phyloP scores from a whole-genome alignment of 495 filamentous ascomycete species.

The Cryomyces minteri region DNA sequence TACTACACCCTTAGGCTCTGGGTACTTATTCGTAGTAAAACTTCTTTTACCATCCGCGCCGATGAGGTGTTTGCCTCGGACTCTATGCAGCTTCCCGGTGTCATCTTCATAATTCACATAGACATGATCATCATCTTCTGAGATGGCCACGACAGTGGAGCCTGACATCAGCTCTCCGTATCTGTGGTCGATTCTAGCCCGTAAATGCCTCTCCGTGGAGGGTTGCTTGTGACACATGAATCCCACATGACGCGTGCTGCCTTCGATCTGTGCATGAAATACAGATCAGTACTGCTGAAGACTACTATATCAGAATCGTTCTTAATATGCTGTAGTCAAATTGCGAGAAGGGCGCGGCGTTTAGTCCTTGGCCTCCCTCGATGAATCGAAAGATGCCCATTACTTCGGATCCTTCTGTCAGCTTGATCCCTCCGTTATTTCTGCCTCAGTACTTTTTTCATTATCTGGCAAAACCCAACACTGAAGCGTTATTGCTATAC shows the following conservation, averaged over 20 bases:
- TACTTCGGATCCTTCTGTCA: slow-evolving; percentile 17
- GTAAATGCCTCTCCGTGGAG: slow-evolving; percentile 8
- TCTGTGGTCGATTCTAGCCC: background rate
- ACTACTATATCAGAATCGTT: slow-evolving; percentile 11
- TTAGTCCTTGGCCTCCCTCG: slow-evolving; percentile 10
- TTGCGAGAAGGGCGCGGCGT: background rate
- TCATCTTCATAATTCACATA: slow-evolving; percentile 21
- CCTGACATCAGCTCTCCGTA: slow-evolving; percentile 14
- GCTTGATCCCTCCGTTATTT: slow-evolving; percentile 12
- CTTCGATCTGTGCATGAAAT: too few relatives aligned
- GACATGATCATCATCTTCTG: slow-evolving; percentile 16
- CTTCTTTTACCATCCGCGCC: slow-evolving; percentile 3
- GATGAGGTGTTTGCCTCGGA: background rate
- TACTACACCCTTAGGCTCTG: slow-evolving; percentile 16
- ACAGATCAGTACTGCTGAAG: slow-evolving; percentile 15
- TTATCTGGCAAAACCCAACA: slow-evolving; percentile 1
- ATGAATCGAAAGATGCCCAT: slow-evolving; percentile 14
- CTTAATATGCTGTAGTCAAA: background rate
- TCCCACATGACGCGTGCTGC: slow-evolving; percentile 20
- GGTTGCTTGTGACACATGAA: slow-evolving; percentile 21
- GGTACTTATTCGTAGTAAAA: slow-evolving; percentile 1
- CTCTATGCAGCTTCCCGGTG: slow-evolving; percentile 17
- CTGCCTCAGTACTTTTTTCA: slow-evolving; percentile 9
- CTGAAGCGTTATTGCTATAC: slow-evolving; percentile 2
- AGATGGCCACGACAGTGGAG: slow-evolving; percentile 16